Evolutionary conservation across 257 asterid species (phyloP).

Genomic region (Verbascum thapsus): DNA sequence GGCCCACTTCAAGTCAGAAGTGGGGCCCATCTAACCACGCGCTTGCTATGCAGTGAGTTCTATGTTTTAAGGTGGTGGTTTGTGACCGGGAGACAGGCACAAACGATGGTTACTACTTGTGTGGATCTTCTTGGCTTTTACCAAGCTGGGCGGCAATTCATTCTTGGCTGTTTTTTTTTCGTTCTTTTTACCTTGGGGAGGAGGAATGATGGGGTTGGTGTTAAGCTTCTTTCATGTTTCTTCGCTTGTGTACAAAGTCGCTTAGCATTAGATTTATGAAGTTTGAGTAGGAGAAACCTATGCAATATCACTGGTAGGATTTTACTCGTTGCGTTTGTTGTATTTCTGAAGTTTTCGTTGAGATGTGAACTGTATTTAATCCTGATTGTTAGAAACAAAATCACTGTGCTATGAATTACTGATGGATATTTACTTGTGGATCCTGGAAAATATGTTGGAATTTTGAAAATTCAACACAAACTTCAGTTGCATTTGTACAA

Average conservation of each 20-base stretch:
- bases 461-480: too few relatives aligned
- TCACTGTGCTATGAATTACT: too few relatives aligned
- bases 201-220: constrained; percentile 11
- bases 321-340: constrained; percentile 9
- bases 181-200: constrained; percentile 7
- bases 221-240: constrained; percentile 20
- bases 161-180: constrained; percentile 72
- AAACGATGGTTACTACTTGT: constrained; percentile 27
- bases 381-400: neutral
- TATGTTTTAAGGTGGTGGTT: constrained; percentile 9
- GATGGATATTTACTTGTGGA: too few relatives aligned
- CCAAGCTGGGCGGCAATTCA: constrained; percentile 76
- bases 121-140: constrained; percentile 41
- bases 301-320: neutral
- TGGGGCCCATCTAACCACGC: constrained; percentile 38
- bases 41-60: constrained; percentile 35
- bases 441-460: too few relatives aligned
- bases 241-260: constrained; percentile 24
- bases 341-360: neutral
- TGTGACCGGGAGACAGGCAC: constrained; percentile 11
- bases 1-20: constrained; percentile 32
- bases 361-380: neutral
- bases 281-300: constrained; percentile 7
- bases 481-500: too few relatives aligned
- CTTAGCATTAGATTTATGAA: constrained; percentile 20